phyloP scores from a whole-genome alignment of 306 rosid species.

The Castanopsis chinensis region DNA sequence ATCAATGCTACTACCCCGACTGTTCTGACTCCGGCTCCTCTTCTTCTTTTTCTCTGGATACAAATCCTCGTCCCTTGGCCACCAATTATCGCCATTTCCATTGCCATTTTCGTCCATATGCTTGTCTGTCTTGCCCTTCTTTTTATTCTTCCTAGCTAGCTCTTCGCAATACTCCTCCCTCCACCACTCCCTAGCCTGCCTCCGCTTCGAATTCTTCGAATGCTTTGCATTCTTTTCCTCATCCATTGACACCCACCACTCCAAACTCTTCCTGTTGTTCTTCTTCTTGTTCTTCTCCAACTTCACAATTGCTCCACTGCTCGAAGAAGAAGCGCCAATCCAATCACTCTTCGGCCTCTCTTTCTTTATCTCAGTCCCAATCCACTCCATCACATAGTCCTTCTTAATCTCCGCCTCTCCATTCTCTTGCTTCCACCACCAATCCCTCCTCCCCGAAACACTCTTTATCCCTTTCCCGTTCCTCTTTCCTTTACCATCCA shows the following conservation, averaged over 20 bases:
- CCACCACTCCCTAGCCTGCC: conserved; percentile 95
- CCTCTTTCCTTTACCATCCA: conserved; percentile 31
- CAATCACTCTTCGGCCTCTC: conserved; percentile 50
- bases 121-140: conserved; percentile 48
- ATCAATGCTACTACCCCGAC: conserved; percentile 61
- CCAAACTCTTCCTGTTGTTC: conserved; percentile 55
- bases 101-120: conserved; percentile 37
- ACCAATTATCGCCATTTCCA: conserved; percentile 50
- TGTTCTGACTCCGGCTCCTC: conserved; percentile 53
- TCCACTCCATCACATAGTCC: conserved; percentile 95
- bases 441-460: conserved; percentile 55
- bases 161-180: conserved; percentile 82
- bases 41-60: conserved; percentile 51
- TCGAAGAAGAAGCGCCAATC: conserved; percentile 29
- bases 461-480: conserved; percentile 38
- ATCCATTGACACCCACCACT: conserved; percentile 95
- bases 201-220: conserved; percentile 56
- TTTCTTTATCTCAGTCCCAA: conserved; percentile 70
- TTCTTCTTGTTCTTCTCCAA: conserved; percentile 41
- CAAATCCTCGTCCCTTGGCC: conserved; percentile 61
- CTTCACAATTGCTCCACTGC: conserved; percentile 25
- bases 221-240: conserved; percentile 45
- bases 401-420: conserved; percentile 47
- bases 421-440: conserved; percentile 76
- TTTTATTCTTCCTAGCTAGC: conserved; percentile 56